phyloP scores from a whole-genome alignment of 495 filamentous ascomycete species.

The Darksidea phi region DNA sequence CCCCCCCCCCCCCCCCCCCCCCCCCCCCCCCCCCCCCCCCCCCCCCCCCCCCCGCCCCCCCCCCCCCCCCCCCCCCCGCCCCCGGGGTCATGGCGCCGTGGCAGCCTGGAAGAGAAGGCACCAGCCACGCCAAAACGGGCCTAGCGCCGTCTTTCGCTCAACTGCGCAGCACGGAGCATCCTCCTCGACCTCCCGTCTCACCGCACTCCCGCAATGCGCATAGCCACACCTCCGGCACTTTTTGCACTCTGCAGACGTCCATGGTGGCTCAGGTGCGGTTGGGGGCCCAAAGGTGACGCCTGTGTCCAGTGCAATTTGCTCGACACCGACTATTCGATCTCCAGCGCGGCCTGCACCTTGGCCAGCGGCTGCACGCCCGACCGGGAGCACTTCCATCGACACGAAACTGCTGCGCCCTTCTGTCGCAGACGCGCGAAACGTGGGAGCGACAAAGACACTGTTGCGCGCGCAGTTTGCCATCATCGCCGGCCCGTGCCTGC shows the following conservation, averaged over 20 bases:
- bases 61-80: no score
- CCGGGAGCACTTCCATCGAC: neutral
- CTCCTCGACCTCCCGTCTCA: neutral
- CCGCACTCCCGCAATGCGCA: conserved; percentile 9
- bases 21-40: no score
- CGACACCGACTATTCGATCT: conserved; percentile 7
- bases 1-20: no score
- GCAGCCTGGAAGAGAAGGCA: no score
- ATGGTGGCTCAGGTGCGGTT: no score
- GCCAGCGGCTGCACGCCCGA: conserved; percentile 16
- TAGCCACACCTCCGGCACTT: conserved; percentile 10
- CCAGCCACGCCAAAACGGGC: neutral
- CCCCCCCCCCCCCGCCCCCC: no score
- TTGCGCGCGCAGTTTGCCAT: neutral
- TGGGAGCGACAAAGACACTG: conserved; percentile 1
- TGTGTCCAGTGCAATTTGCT: conserved; percentile 1
- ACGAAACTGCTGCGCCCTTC: conserved; percentile 8
- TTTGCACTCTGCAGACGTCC: neutral
- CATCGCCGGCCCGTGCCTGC: conserved; percentile 10
- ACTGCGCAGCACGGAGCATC: neutral
- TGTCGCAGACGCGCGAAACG: neutral
- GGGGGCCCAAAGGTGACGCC: neutral
- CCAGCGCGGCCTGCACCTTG: neutral
- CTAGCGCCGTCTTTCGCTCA: neutral
- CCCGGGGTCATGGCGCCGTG: no score